A percentile compares a stretch with the other conserved stretches of the same genome.
Conservation (phyloP, 2,329 filamentous ascomycete genomes). For the Botrytis sinoallii region DNA sequence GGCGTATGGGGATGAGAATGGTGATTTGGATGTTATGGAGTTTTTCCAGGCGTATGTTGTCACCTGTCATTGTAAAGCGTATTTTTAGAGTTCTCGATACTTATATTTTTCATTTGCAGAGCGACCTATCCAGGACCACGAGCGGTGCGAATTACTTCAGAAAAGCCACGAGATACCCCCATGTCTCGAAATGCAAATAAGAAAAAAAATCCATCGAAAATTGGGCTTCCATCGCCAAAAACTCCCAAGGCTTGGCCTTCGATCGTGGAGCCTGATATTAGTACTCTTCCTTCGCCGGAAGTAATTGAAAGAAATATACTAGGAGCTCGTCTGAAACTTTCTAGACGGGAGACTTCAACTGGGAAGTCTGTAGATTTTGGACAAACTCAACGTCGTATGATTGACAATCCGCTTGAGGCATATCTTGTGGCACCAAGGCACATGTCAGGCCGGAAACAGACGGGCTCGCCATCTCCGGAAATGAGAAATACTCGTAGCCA, state of each 20-base stretch:
- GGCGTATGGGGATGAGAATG: background rate
- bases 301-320: background rate
- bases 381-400: background rate
- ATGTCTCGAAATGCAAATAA: background rate
- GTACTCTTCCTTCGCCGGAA: conserved; percentile 11
- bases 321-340: background rate
- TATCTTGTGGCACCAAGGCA: conserved; percentile 2
- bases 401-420: background rate
- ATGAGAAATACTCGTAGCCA: background rate
- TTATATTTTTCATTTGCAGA: background rate
- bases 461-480: background rate
- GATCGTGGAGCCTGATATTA: conserved; percentile 9
- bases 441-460: background rate
- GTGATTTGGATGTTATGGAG: conserved; percentile 16
- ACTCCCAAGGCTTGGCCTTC: conserved; percentile 18
- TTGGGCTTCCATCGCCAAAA: conserved; percentile 9
- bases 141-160: background rate
- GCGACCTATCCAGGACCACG: conserved; percentile 8
- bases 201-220: background rate
- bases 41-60: conserved; percentile 17
- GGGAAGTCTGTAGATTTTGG: background rate
- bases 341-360: background rate
- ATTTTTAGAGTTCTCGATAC: background rate
- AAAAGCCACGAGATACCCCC: background rate
- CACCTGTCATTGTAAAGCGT: background rate